These are phyloP conservation scores for Berberis vulgaris DNA, from an alignment of 164 flowering plant species.

Conservation along the genomic window DNA sequence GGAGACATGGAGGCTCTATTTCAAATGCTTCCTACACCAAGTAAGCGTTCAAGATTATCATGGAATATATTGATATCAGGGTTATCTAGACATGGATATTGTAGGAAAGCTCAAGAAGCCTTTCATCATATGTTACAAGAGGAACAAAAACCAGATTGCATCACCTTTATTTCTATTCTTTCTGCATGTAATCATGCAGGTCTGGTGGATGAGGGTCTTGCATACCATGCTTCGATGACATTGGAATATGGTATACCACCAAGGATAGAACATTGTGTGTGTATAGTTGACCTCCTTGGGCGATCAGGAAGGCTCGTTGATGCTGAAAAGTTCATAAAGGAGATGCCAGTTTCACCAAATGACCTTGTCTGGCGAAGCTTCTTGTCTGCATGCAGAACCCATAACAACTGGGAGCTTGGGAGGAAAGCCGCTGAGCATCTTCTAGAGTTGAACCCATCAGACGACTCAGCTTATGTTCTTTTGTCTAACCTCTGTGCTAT, in stretches of 20 bases:
- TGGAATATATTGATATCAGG: conserved; percentile 82
- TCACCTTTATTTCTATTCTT: conserved; percentile 77
- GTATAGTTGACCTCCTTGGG: conserved; percentile 49
- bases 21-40: conserved; percentile 37
- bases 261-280: conserved; percentile 54
- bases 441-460: conserved; percentile 50
- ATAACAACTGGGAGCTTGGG: conserved; percentile 60
- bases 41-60: conserved; percentile 37
- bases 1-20: conserved; percentile 50
- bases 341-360: conserved; percentile 58
- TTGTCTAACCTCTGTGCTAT: conserved; percentile 67
- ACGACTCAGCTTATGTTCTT: conserved; percentile 80
- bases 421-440: conserved; percentile 51
- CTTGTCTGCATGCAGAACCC: conserved; percentile 60
- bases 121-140: conserved; percentile 55
- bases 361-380: conserved; percentile 77
- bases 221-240: conserved; percentile 49
- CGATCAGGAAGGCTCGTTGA: conserved; percentile 67
- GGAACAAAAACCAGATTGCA: conserved; percentile 55
- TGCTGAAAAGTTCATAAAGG: conserved; percentile 56
- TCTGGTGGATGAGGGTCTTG: conserved; percentile 67
- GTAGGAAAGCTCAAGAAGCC: conserved; percentile 43
- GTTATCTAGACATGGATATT: conserved; percentile 64
- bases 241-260: conserved; percentile 39
- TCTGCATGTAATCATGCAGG: conserved; percentile 89